These are phyloP conservation scores for Cercospora sesami DNA, from an alignment of 2,329 filamentous ascomycete species.

Conservation along the genomic window DNA sequence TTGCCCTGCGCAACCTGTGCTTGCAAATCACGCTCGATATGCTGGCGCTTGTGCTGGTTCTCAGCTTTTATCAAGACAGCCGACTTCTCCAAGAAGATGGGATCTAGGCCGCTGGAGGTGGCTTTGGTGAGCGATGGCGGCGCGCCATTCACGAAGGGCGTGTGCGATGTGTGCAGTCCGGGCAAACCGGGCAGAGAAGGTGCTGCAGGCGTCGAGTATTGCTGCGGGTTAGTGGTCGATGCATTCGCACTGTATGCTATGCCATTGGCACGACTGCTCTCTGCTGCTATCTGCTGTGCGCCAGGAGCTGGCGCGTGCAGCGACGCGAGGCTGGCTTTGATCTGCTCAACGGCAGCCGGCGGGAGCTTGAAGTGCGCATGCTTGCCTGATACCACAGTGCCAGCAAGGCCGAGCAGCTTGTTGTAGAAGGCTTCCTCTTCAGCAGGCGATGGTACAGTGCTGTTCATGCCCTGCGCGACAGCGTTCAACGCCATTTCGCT, in stretches of 20 bases:
- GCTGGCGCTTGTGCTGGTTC: constrained; percentile 73
- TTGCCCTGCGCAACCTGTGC: constrained; percentile 71
- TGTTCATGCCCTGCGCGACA: constrained; percentile 22
- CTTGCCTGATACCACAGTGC: constrained; percentile 75
- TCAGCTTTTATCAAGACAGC: constrained; percentile 81
- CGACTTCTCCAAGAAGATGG: constrained; percentile 82
- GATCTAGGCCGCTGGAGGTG: constrained; percentile 63
- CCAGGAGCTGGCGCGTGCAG: constrained; percentile 13
- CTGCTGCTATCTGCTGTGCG: constrained; percentile 12
- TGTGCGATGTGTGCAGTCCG: constrained; percentile 25
- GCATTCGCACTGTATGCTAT: constrained; percentile 25
- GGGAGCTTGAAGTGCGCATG: constrained; percentile 64
- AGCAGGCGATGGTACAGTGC: constrained; percentile 27
- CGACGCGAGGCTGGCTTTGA: constrained; percentile 29
- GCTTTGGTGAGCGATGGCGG: constrained; percentile 22
- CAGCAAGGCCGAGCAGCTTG: constrained; percentile 76
- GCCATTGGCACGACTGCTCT: constrained; percentile 24
- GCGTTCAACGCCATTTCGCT: constrained; percentile 26
- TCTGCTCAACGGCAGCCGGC: constrained; percentile 50
- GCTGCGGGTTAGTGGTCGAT: constrained; percentile 30
- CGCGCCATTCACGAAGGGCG: constrained; percentile 16
- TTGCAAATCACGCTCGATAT: constrained; percentile 73
- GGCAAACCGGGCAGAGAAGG: constrained; percentile 25
- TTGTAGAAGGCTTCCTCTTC: constrained; percentile 58
- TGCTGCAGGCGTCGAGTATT: constrained; percentile 12